Conservation (phyloP, 768 basidiomycete species). For the Suillus spraguei region DNA sequence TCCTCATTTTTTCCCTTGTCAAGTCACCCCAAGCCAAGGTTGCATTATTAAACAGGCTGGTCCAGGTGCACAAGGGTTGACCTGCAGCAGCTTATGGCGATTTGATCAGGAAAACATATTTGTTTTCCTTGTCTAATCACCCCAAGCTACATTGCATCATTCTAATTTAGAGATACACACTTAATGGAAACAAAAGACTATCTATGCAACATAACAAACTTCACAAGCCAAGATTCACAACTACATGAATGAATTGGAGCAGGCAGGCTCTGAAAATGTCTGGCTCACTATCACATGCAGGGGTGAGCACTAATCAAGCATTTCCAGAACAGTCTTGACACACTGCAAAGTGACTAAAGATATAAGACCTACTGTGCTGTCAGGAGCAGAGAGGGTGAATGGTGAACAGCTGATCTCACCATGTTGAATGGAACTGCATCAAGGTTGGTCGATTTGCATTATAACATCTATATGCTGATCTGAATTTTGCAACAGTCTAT, state of each 20-base stretch:
- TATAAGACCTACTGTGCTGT: neutral
- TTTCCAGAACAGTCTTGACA: neutral
- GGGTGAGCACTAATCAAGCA: neutral
- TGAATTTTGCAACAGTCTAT: no score
- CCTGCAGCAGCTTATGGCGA: no score
- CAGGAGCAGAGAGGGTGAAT: neutral
- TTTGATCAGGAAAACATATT: no score
- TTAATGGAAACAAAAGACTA: neutral
- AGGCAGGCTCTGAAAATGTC: neutral
- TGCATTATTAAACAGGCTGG: no score
- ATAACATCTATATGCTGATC: no score
- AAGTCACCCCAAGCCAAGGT: no score
- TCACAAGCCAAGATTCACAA: neutral
- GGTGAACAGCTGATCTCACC: neutral
- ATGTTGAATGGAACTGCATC: neutral
- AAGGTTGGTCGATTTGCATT: neutral
- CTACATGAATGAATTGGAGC: neutral
- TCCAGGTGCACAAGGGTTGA: no score
- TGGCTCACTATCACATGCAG: neutral
- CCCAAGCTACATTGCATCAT: no score
- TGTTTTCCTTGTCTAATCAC: no score
- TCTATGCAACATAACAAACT: neutral
- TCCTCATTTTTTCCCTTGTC: no score
- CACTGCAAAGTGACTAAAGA: neutral
- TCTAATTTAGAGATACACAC: neutral